These are phyloP conservation scores for Spathaspora girioi DNA, from an alignment of 805 yeast genomes.

Conservation along the genomic window DNA sequence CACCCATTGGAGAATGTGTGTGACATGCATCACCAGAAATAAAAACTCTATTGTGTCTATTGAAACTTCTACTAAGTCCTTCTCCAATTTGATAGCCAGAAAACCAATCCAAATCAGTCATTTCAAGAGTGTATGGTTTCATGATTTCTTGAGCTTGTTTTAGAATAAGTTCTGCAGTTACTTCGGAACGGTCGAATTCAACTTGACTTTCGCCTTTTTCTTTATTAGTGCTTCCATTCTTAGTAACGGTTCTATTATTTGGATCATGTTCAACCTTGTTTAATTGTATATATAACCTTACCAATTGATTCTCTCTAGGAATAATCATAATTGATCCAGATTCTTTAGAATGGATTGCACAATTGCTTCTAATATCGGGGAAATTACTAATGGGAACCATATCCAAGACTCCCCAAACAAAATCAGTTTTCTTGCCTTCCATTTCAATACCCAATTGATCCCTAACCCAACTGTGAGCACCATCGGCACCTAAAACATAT, in stretches of 20 bases:
- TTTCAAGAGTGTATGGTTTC: constrained; percentile 19
- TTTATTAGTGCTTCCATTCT: constrained; percentile 7
- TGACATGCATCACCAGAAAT: constrained; percentile 98
- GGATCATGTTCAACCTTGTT: constrained; percentile 7
- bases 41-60: constrained; percentile 53
- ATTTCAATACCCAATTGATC: constrained; percentile 24
- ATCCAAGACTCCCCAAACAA: constrained; percentile 33
- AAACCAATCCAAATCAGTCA: constrained; percentile 21
- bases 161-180: constrained; percentile 26
- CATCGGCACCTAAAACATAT: constrained; percentile 22
- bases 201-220: constrained; percentile 4
- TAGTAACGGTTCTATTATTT: constrained; percentile 1
- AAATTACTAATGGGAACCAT: constrained; percentile 29
- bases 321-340: constrained; percentile 29
- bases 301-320: constrained; percentile 29
- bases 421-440: constrained; percentile 32
- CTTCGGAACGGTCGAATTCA: constrained; percentile 24
- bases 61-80: constrained; percentile 14
- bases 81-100: constrained; percentile 31
- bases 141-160: constrained; percentile 12
- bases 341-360: constrained; percentile 28
- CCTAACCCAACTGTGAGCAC: constrained; percentile 29
- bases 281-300: constrained; percentile 27
- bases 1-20: constrained; percentile 94
- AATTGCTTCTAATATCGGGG: constrained; percentile 29